Evolutionary conservation across 1,139 yeast genomes (phyloP), one percentile per base, ranked within the genome.

Genomic region (Nematodospora anomalae): DNA sequence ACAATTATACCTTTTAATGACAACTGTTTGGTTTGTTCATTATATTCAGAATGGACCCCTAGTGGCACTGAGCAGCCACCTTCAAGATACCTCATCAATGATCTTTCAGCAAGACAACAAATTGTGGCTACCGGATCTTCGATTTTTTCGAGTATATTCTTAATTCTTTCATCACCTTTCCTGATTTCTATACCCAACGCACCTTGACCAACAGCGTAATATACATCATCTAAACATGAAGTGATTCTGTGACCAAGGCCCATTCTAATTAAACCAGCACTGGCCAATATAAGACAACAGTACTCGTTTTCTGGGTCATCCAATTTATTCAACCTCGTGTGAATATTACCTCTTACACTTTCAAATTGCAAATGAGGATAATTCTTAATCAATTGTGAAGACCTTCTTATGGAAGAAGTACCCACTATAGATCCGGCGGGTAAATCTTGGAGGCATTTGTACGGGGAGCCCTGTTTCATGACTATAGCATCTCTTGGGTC

Each of bases 21-120:
- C 40, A 84, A 64, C 11, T 44, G 47, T 24, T 68, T 59, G 0
- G 77, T 68, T 2, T 49, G 55, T 27, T 61, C 65, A 49, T 81
- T 64, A 49, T 71, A 83, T 4, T 56, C 52, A n/a, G 88, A 71
- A 40, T 83, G 75, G 33, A 88, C 96, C 32, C 98, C 98, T 49
- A 92, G 86, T 8, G 98, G 98, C 7, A 92, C 97, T 1, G 96
- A 87, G 64, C 98, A 92, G 11, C 98, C 98, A 43, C 98, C 98
- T 65, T 92, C 97, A 43, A 92, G 71, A 25, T 85, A 74, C 58
- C 95, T 75, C 88, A 92, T 79, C 42, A 92, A 67, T 10, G 94
- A 71, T 51, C 98, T 75, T 64, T 92, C 98, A 4, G 97, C 95
- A n/a, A 80, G 61, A 60, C 98, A 90, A 51, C 94, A 74, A 46